phyloP scores from a whole-genome alignment of 2,329 filamentous ascomycete genomes.

The Trichoderma brevicompactum region DNA sequence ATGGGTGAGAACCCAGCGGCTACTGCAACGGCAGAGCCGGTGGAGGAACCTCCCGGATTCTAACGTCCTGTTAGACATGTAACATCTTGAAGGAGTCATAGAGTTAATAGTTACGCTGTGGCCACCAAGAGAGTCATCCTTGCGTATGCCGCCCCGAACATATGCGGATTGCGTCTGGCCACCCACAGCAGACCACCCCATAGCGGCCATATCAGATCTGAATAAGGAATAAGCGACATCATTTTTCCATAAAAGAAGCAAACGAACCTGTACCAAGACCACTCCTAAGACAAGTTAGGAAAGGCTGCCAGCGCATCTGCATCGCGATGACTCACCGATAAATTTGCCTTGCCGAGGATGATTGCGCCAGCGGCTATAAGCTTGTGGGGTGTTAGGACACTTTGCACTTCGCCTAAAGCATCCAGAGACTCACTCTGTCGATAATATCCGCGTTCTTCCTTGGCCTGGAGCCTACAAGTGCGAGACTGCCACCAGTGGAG shows the following conservation, averaged over 20 bases:
- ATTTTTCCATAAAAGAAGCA: not conserved
- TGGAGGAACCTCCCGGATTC: not conserved
- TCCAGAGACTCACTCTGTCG: not conserved
- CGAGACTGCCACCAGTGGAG: not conserved
- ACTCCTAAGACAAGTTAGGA: not conserved
- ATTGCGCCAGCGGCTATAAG: not conserved
- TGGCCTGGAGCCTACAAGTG: not conserved
- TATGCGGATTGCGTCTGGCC: constrained; percentile 2
- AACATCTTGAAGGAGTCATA: not conserved
- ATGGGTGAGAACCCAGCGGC: not conserved
- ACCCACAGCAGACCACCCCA: not conserved
- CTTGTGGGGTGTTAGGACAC: too few relatives aligned
- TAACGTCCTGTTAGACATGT: not conserved
- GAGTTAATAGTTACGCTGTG: not conserved
- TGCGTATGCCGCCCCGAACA: not conserved
- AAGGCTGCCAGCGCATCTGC: not conserved
- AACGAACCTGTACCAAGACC: not conserved
- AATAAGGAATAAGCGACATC: not conserved
- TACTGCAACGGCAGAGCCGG: not conserved
- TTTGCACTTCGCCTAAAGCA: not conserved
- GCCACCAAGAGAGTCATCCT: not conserved
- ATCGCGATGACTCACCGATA: not conserved
- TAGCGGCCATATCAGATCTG: not conserved
- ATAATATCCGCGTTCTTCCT: not conserved
- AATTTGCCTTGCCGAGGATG: not conserved